Conservation (phyloP, 179 eudicot genomes). For the Nepenthes alata region DNA sequence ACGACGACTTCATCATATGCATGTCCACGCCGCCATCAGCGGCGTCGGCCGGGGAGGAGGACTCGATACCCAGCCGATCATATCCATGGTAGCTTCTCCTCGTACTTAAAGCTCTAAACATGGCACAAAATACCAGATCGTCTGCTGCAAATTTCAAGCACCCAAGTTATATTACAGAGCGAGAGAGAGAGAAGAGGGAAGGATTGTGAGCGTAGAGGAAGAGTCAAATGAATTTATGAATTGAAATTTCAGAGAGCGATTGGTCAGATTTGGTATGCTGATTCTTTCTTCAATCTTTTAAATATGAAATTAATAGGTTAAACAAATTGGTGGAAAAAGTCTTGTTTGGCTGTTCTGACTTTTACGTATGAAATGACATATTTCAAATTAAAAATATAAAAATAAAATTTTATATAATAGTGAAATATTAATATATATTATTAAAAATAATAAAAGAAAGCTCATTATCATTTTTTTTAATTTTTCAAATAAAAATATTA, state of each 20-base stretch:
- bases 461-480: too few relatives aligned
- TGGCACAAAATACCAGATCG: slow-evolving; percentile 4
- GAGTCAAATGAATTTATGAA: not conserved
- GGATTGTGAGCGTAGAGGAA: not conserved
- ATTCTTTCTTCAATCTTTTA: not conserved
- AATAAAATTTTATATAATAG: too few relatives aligned
- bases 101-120: slow-evolving; percentile 51
- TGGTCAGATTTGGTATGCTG: slow-evolving; percentile 8
- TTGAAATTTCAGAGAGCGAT: not conserved
- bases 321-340: too few relatives aligned
- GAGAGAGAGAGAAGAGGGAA: not conserved
- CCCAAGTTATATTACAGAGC: not conserved
- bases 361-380: too few relatives aligned
- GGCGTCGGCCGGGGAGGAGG: not conserved
- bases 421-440: too few relatives aligned
- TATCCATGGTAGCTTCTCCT: slow-evolving; percentile 29
- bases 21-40: too few relatives aligned
- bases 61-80: slow-evolving; percentile 24
- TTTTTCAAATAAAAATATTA: too few relatives aligned
- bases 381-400: too few relatives aligned
- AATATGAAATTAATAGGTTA: too few relatives aligned
- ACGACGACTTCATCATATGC: too few relatives aligned
- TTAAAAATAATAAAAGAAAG: too few relatives aligned
- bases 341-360: too few relatives aligned
- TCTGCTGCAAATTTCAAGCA: not conserved